A percentile compares a stretch with the other conserved stretches of the same genome.
Conservation (phyloP, 768 basidiomycete species). For the Russula abietina region DNA sequence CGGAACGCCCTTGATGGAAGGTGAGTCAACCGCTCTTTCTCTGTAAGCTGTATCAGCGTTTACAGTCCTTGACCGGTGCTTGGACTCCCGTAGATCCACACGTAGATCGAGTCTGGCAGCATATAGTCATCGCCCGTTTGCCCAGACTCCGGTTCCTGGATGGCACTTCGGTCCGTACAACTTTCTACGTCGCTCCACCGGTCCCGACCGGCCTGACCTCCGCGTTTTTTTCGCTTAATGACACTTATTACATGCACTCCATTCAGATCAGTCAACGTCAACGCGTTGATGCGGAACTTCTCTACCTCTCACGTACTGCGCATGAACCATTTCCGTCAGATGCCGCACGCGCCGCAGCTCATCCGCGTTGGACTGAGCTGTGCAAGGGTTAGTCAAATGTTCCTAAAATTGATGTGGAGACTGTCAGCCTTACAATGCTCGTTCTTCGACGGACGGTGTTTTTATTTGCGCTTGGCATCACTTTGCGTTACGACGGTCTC, state of each 20-base stretch:
- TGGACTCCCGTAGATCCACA: slow-evolving; percentile 32
- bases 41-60: background rate
- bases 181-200: background rate
- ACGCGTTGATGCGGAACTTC: slow-evolving; percentile 74
- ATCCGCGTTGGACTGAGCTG: slow-evolving; percentile 62
- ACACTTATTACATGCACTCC: background rate
- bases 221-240: slow-evolving; percentile 1
- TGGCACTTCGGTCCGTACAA: slow-evolving; percentile 49
- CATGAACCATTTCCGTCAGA: slow-evolving; percentile 41
- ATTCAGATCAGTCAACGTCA: slow-evolving; percentile 56
- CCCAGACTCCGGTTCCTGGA: slow-evolving; percentile 59
- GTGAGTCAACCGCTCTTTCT: slow-evolving; percentile 28
- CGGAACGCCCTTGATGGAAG: slow-evolving; percentile 60
- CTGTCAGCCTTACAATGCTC: background rate
- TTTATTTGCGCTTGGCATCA: slow-evolving; percentile 1
- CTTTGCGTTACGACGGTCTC: background rate
- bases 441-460: background rate
- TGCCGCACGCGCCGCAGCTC: slow-evolving; percentile 40
- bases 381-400: slow-evolving; percentile 47
- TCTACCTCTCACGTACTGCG: slow-evolving; percentile 66
- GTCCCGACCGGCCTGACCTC: slow-evolving; percentile 7
- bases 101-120: slow-evolving; percentile 41
- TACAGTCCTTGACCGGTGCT: background rate
- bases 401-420: background rate
- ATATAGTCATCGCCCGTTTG: slow-evolving; percentile 61